A percentile compares a stretch with the other conserved stretches of the same genome.
Evolutionary conservation across 75 land plant species (phyloP).

Genomic region (Pseudotsuga menziesii): DNA sequence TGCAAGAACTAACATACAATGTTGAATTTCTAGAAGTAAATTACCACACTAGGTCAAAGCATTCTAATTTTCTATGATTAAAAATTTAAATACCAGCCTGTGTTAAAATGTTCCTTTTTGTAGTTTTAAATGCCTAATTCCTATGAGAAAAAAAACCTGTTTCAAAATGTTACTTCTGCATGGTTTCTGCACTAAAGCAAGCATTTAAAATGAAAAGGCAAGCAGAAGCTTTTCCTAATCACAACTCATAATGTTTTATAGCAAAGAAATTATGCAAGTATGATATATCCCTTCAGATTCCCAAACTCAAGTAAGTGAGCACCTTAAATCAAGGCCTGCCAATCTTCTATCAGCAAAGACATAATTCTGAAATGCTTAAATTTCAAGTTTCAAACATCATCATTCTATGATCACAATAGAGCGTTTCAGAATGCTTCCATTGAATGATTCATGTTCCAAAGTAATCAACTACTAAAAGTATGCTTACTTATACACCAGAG

Average conservation of each 20-base stretch:
- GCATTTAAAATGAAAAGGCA: neutral
- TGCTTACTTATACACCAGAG: no score
- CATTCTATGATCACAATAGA: neutral
- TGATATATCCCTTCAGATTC: no score
- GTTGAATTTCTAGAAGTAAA: slow-evolving; percentile 1
- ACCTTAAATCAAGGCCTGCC: no score
- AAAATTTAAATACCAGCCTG: neutral
- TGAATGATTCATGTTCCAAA: neutral
- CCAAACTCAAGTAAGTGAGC: no score
- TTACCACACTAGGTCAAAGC: neutral
- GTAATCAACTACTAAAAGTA: no score
- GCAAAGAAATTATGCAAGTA: no score
- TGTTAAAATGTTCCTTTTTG: neutral
- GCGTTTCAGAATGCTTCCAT: neutral
- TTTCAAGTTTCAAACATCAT: neutral
- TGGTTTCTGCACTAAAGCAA: no score
- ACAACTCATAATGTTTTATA: neutral
- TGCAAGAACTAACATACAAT: neutral
- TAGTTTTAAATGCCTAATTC: neutral
- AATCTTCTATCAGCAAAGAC: no score
- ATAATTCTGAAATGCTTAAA: no score
- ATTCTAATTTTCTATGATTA: neutral
- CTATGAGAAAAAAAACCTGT: no score
- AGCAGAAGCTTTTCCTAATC: slow-evolving; percentile 1
- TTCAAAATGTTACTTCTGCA: neutral